Evolutionary conservation across 345 rosid species (phyloP).

Genomic region (Syzygium oleosum): DNA sequence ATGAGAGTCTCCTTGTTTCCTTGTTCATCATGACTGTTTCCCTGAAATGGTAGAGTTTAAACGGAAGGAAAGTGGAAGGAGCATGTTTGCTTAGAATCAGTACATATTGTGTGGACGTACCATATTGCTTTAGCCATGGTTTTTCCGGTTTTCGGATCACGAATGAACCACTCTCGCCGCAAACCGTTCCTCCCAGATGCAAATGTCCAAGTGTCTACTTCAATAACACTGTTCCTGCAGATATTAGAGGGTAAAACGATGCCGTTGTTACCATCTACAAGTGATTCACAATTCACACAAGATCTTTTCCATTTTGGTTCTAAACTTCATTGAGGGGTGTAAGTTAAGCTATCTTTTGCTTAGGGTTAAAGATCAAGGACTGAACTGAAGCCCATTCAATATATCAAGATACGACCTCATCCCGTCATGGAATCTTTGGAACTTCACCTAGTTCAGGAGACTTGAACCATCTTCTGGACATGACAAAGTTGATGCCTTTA

Average conservation of each 20-base stretch:
- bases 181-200: neutral
- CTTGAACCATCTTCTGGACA: neutral
- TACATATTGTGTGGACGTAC: neutral
- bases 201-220: neutral
- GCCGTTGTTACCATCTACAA: neutral
- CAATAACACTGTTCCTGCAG: neutral
- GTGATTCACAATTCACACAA: neutral
- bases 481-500: neutral
- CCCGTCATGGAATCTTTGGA: neutral
- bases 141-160: neutral
- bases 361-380: neutral
- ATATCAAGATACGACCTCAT: neutral
- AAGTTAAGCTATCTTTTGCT: neutral
- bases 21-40: conserved; percentile 98
- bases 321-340: neutral
- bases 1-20: conserved; percentile 76
- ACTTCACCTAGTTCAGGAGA: neutral
- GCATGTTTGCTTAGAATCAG: neutral
- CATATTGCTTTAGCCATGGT: neutral
- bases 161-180: neutral
- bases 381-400: neutral
- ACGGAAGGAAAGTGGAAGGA: neutral
- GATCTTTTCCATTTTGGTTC: neutral
- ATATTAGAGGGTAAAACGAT: neutral
- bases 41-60: conserved; percentile 23